Percentiles rank a stretch among this genome's conserved stretches.
Evolutionary conservation across 78 protist species (phyloP).

Genomic region (Pelomyxa schiedti): DNA sequence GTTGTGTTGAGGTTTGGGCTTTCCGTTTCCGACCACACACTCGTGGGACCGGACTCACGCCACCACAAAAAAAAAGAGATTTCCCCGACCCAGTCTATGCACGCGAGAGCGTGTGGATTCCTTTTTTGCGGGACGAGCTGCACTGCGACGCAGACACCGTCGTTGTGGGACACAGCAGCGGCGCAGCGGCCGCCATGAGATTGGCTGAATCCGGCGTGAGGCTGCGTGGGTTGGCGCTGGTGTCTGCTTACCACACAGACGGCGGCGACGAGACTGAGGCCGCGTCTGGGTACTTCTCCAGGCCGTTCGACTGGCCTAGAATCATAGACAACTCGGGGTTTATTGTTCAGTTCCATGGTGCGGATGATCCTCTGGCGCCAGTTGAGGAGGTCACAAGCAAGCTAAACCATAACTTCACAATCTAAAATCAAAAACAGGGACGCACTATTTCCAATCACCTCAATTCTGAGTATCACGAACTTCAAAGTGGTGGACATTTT

Average conservation of each 20-base stretch:
- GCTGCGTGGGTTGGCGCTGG: slow-evolving; percentile 3
- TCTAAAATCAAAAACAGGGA: too few species aligned
- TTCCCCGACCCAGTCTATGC: neutral
- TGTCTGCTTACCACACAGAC: slow-evolving; percentile 18
- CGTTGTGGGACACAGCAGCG: slow-evolving; percentile 14
- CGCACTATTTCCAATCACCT: too few species aligned
- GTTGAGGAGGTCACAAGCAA: slow-evolving; percentile 8
- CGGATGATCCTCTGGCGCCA: slow-evolving; percentile 11
- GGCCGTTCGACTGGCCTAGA: slow-evolving; percentile 2
- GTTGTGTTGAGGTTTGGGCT: too few species aligned
- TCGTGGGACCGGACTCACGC: too few species aligned
- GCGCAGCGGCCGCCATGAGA: slow-evolving; percentile 28
- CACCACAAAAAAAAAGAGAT: too few species aligned
- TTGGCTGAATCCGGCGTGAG: slow-evolving; percentile 2
- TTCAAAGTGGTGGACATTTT: neutral
- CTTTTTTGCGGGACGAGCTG: neutral
- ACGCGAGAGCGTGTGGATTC: slow-evolving; percentile 8
- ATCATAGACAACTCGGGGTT: slow-evolving; percentile 3
- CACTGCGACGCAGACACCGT: neutral
- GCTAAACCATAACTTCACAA: neutral
- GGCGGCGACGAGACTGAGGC: slow-evolving; percentile 13
- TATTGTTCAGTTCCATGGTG: slow-evolving; percentile 6
- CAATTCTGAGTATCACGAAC: neutral
- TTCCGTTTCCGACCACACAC: too few species aligned
- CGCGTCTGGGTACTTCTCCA: slow-evolving; percentile 17